These are phyloP conservation scores for Pichia sp. DNA, from an alignment of 1,139 yeast genomes.

Conservation along the genomic window DNA sequence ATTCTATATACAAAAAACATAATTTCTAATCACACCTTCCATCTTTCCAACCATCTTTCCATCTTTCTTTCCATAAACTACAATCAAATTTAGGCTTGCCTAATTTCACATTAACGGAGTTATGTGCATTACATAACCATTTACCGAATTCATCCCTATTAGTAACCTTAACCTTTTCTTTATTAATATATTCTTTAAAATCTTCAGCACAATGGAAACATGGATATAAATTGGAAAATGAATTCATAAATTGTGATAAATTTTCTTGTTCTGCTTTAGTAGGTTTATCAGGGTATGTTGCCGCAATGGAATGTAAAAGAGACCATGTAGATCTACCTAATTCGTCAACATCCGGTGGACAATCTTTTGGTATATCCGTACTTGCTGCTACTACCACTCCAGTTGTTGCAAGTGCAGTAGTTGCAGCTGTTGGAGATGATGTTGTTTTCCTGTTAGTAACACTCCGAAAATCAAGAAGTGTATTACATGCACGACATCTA, in stretches of 20 bases:
- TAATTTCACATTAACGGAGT: constrained; percentile 75
- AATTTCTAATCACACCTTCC: constrained; percentile 30
- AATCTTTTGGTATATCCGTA: no score
- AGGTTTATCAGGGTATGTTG: constrained; percentile 76
- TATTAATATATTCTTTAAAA: constrained; percentile 56
- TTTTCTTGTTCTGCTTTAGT: constrained; percentile 56
- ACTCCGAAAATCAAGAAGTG: constrained; percentile 67
- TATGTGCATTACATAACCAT: constrained; percentile 96
- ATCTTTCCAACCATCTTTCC: constrained; percentile 77
- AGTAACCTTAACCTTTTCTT: constrained; percentile 58
- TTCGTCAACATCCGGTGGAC: constrained; percentile 83
- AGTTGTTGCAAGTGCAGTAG: constrained; percentile 13
- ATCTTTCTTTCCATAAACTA: constrained; percentile 82
- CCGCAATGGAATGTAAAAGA: constrained; percentile 82
- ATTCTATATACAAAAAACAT: background rate
- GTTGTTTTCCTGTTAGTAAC: constrained; percentile 37
- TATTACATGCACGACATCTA: constrained; percentile 80
- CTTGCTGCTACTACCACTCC: constrained; percentile 17
- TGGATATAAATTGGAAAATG: constrained; percentile 82
- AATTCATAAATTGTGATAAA: constrained; percentile 58
- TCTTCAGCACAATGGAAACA: constrained; percentile 94
- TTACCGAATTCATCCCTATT: constrained; percentile 75
- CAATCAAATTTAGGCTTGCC: constrained; percentile 88
- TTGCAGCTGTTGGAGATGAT: constrained; percentile 18
- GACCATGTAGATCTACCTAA: constrained; percentile 93